phyloP scores from a whole-genome alignment of 495 filamentous ascomycete species.

The Neurospora pannonica region DNA sequence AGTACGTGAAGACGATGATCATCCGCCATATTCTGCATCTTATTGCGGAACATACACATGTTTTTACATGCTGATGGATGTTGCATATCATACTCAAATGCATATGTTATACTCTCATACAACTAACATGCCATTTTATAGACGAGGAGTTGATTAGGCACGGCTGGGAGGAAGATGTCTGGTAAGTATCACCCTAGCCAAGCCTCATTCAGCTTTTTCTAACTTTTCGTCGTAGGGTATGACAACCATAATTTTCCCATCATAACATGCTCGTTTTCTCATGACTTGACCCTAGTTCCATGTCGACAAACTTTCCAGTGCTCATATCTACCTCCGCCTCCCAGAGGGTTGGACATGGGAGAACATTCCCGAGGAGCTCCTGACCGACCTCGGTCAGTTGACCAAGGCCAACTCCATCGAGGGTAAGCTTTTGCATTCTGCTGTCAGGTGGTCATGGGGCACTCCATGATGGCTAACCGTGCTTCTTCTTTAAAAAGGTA shows the following conservation, averaged over 20 bases:
- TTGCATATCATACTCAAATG: background rate
- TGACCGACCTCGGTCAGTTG: conserved; percentile 84
- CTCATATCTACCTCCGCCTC: conserved; percentile 88
- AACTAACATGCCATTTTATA: conserved; percentile 30
- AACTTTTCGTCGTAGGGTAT: conserved; percentile 1
- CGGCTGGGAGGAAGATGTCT: conserved; percentile 91
- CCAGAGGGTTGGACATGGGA: conserved; percentile 81
- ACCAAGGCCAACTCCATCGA: conserved; percentile 99
- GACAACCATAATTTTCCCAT: background rate
- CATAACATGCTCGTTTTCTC: background rate
- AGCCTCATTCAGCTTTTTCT: background rate
- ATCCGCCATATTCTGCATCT: background rate
- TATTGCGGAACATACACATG: background rate
- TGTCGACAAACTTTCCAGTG: conserved; percentile 92
- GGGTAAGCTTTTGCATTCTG: conserved; percentile 37
- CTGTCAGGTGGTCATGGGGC: background rate
- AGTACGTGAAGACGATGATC: conserved; percentile 48
- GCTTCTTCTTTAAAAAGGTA: conserved; percentile 48
- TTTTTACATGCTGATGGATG: background rate
- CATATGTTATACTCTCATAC: no score
- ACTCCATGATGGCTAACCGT: background rate
- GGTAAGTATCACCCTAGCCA: conserved; percentile 43
- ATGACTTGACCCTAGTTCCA: conserved; percentile 58
- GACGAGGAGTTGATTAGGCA: conserved; percentile 94
- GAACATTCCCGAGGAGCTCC: conserved; percentile 58